Base-by-base conservation (phyloP, 2,329 filamentous ascomycete genomes). In the Fusarium coffeatum region DNA sequence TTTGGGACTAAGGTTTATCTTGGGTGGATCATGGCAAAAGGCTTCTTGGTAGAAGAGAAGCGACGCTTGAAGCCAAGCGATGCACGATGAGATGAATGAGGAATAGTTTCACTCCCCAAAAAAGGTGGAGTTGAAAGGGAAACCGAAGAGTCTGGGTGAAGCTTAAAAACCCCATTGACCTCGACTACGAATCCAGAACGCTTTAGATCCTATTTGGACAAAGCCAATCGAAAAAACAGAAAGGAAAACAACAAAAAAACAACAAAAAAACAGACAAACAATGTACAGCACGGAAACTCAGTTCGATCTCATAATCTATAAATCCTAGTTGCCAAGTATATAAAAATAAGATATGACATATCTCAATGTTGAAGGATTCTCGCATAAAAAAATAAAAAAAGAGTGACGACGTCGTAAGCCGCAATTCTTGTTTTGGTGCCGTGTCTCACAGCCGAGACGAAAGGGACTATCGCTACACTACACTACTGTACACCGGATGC, bases 81-180 rank as follows among this genome's bases (percentile, higher is more conserved):
- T 54, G 51, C 56, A 72, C 56, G 61, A 68, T 56, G 48, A 55
- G 61, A 68, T 56, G 48, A 55, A 71, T 54, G 51, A 62, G 62
- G 57, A 58, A 64, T 59, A 64, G 59, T 63, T 62, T 58, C 68
- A 59, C 60, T 49, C 47, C 65, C 60, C 56, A 10, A 54, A 27
- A 27, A 57, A 64, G 59, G 55, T 62, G 58, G 56, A 65, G 59
- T 64, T 42, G 59, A 43, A 51, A 50, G 50, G 27, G 28, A 54
- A 47, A 49, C 20, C 28, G 15, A 50, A 69, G 59, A 59, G 50
- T 43, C 59, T 49, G 67, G 51, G 51, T 53, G 61, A 43, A 59
- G 41, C 23, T 42, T 37, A 48, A 54, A 63, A 64, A 4, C 30
- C 59, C 41, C 34, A 47, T 50, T 46, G 42, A 55, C 49, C n/a